Evolutionary conservation across 2,329 filamentous ascomycete species (phyloP), one percentile per base, ranked within the genome.

Genomic region (Monilinia polystroma): DNA sequence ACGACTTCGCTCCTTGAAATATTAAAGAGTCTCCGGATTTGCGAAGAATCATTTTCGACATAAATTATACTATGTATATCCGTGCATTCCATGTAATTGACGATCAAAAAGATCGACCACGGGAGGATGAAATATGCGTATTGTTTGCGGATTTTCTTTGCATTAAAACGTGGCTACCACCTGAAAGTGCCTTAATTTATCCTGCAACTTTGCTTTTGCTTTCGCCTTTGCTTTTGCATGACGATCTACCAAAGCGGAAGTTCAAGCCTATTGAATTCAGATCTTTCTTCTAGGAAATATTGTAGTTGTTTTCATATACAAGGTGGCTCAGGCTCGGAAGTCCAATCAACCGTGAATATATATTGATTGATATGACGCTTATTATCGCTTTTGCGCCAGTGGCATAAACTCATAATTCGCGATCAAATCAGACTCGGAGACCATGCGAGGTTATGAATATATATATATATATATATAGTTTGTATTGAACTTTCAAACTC

Each of bases 131-230:
- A 29, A 29, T 29, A 29, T 29, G 29, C 4, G 4, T 49, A 14
- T 32, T 32, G 56, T 59, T 59, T 58, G 38, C 26, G 55, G 56
- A 59, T 59, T 59, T 59, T 32, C 41, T 58, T 58, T 58, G 43
- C 57, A 59, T 59, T 35, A 35, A 60, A 60, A 60, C 57, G 57
- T 49, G 45, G 57, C 57, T 29, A 60, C 12, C 29, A 60, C 45
- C 20, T 49, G 20, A 18, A 49, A 29, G 57, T 60, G 43, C 26
- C 57, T 59, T 49, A 49, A 59, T 59, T 35, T 49, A 32, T 59
- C 45, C 57, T 43, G 57, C 29, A 32, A 12, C 35, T 38, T 60
- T 38, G 45, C 57, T 60, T 51, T 38, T 49, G 20, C 29, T 29
- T 38, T 38, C 8, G 8, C 38, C 7, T 38, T 38, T 38, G 38